Base-by-base conservation (phyloP, 768 basidiomycete genomes). In the Naganishia vaughanmartiniae region DNA sequence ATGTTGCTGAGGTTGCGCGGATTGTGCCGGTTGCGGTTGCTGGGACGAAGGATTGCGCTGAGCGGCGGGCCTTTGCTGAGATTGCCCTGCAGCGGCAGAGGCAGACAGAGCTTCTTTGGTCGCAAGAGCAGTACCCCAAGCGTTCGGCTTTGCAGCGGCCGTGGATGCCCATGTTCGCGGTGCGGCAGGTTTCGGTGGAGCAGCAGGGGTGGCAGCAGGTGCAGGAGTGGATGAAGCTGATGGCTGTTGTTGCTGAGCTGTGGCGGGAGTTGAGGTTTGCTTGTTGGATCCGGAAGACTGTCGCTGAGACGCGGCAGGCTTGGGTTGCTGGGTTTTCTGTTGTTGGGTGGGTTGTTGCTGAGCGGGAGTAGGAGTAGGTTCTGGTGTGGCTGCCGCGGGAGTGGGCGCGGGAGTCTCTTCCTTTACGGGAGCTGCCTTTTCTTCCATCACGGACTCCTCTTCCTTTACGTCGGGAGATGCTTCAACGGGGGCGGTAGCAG, bases 121-220 rank as follows among this genome's bases (percentile, higher is more conserved):
- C 0, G 90, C 91, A 42, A 92, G 89, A 19, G 89, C 87, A 0
- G 88, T 81, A 54, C 92, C 91, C 93, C 93, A 95, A 15, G 74
- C 74, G 79, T 90, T 91, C 77, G 88, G 89, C 19, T 90, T 90
- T 24, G 89, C 81, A 48, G 93, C 93, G 55, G 93, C 93, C 54
- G 96, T 87, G 69, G 89, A 90, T 0, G 94, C 94, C 94, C 93
- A 97, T 0, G 89, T 89, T 79, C 86, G 58, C 31, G 80, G 81
- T 7, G 74, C 76, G 14, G 86, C 73, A 6, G 84, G 83, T 12
- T 81, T 77, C 9, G 83, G 76, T 21, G 80, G 74, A 42, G 86
- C 75, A 34, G 84, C 82, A 46, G 81, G 78, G 58, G 78, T 77
- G 6, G 83, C 80, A n/a, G 81, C 76, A 36, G 83, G 80, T 39